Conservation (phyloP, 2,329 filamentous ascomycete species). For the Pseudocercospora ulei region DNA sequence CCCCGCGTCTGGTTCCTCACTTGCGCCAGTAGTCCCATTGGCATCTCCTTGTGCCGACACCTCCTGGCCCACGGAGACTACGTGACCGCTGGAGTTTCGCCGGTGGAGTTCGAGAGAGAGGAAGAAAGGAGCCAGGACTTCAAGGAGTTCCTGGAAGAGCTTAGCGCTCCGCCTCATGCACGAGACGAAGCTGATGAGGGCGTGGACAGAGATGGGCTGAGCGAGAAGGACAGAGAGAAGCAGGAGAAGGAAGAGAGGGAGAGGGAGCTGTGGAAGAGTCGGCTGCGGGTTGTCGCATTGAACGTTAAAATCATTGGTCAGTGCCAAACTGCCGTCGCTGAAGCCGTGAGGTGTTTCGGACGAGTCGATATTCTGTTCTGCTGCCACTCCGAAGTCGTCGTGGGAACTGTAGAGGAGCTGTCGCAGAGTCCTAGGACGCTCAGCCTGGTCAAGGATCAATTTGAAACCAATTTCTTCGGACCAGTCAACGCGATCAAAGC, state of each 20-base stretch:
- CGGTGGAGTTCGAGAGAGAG: constrained; percentile 64
- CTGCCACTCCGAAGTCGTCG: constrained; percentile 77
- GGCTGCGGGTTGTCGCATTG: constrained; percentile 55
- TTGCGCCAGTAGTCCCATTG: constrained; percentile 72
- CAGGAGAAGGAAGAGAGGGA: constrained; percentile 21
- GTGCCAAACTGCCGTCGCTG: constrained; percentile 76
- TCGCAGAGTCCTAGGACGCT: constrained; percentile 61
- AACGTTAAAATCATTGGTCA: constrained; percentile 55
- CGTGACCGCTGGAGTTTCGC: constrained; percentile 72
- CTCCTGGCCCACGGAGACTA: constrained; percentile 86
- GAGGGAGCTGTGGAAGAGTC: constrained; percentile 55
- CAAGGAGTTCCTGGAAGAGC: constrained; percentile 60
- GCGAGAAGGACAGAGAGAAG: constrained; percentile 49
- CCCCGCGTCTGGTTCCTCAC: constrained; percentile 92
- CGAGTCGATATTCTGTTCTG: constrained; percentile 83
- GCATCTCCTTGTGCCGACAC: constrained; percentile 68
- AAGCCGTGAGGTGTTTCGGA: constrained; percentile 74
- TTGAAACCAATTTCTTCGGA: constrained; percentile 89
- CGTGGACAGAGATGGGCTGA: constrained; percentile 14
- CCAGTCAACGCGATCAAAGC: constrained; percentile 95
- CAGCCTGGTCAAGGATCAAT: constrained; percentile 77
- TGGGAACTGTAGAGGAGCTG: constrained; percentile 86
- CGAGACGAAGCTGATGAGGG: constrained; percentile 30
- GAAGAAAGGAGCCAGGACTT: constrained; percentile 64
- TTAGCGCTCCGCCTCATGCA: constrained; percentile 25